These are phyloP conservation scores for Geotrichum fermentans DNA, from an alignment of 1,139 yeast species.

Conservation along the genomic window DNA sequence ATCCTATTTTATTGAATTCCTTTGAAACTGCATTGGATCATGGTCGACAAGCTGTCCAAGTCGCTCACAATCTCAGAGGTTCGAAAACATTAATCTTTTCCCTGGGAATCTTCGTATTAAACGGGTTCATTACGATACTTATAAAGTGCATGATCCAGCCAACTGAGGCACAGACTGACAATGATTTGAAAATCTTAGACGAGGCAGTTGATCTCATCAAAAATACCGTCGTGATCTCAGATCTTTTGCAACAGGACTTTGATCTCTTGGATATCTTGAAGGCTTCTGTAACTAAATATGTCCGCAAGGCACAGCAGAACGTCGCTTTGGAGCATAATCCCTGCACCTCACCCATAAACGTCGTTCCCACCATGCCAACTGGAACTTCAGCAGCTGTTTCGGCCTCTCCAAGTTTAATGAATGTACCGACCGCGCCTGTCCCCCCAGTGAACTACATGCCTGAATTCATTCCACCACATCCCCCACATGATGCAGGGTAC, in stretches of 20 bases:
- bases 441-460: not conserved
- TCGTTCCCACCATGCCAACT: not conserved
- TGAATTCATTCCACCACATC: not conserved
- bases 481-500: not conserved
- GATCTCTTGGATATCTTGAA: not conserved
- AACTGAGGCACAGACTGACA: constrained; percentile 24
- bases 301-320: not conserved
- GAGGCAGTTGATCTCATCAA: constrained; percentile 17
- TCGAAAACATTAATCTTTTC: constrained; percentile 10
- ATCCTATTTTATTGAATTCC: constrained; percentile 26
- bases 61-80: not conserved
- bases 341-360: not conserved
- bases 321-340: not conserved
- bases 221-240: not conserved
- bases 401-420: not conserved
- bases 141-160: constrained; percentile 30
- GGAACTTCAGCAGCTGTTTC: not conserved
- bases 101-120: constrained; percentile 25
- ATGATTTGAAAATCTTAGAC: constrained; percentile 27
- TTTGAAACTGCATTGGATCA: constrained; percentile 27
- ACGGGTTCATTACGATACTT: constrained; percentile 29
- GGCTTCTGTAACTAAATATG: not conserved
- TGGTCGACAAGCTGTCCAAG: constrained; percentile 26
- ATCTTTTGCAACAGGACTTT: not conserved
- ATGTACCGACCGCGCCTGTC: not conserved